A percentile compares a stretch with the other conserved stretches of the same genome.
Conservation (phyloP, 441 rosid genomes). For the Jatropha multifida region DNA sequence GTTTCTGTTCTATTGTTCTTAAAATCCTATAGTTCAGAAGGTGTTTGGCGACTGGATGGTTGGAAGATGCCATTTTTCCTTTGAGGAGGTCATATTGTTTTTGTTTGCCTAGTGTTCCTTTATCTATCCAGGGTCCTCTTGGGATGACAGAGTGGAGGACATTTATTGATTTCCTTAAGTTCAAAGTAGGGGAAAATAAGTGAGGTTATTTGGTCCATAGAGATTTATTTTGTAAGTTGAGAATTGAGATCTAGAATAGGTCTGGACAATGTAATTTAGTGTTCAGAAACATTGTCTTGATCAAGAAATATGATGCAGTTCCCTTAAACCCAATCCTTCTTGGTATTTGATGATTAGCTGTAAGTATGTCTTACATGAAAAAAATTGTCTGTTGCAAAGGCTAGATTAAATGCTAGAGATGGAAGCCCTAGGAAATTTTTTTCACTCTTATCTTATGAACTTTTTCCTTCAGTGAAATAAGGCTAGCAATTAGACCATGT, state of each 20-base stretch:
- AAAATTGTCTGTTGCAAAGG: neutral
- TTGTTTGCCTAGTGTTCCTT: neutral
- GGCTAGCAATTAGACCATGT: neutral
- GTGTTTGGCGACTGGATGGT: neutral
- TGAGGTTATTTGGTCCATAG: neutral
- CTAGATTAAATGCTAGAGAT: neutral
- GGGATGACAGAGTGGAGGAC: neutral
- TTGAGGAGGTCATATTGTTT: neutral
- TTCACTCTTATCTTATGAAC: too few species aligned
- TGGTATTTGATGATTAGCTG: neutral
- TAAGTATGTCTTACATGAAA: neutral
- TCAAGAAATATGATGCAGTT: slow-evolving; percentile 1
- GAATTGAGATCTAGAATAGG: neutral
- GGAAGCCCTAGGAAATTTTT: neutral
- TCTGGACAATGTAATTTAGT: neutral
- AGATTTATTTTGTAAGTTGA: neutral
- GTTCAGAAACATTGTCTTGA: neutral
- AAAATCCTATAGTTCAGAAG: neutral
- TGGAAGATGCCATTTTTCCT: neutral
- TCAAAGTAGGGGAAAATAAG: neutral
- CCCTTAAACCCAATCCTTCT: neutral
- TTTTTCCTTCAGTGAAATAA: neutral
- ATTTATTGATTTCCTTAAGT: neutral
- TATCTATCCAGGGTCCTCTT: neutral
- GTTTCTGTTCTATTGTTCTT: neutral